Conservation (phyloP, 2,329 filamentous ascomycete genomes). For the Epichloe hybrida region DNA sequence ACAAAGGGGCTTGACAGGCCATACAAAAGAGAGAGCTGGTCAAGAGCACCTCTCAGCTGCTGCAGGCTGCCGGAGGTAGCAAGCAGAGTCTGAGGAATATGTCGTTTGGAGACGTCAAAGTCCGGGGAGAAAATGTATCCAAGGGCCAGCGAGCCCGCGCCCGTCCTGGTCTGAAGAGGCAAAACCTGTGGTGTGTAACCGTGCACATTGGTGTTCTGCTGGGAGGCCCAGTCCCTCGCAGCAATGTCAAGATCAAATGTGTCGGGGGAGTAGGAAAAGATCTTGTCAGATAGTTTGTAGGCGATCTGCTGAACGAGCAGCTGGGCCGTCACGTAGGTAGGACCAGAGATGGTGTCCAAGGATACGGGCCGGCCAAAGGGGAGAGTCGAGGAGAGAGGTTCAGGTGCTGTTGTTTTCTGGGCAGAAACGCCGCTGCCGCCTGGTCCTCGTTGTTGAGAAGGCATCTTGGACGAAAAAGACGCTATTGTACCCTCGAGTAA, state of each 20-base stretch:
- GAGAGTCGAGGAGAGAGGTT: slow-evolving; percentile 35
- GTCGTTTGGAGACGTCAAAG: slow-evolving; percentile 84
- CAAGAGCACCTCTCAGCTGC: slow-evolving; percentile 68
- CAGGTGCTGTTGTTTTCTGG: slow-evolving; percentile 17
- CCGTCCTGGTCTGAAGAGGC: slow-evolving; percentile 72
- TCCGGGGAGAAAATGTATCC: slow-evolving; percentile 98
- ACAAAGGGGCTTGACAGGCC: slow-evolving; percentile 86
- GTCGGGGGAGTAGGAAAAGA: slow-evolving; percentile 92
- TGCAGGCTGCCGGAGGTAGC: slow-evolving; percentile 73
- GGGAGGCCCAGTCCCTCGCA: slow-evolving; percentile 60
- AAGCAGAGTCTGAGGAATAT: slow-evolving; percentile 82
- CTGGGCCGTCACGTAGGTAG: slow-evolving; percentile 88
- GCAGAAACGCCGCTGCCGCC: slow-evolving; percentile 18
- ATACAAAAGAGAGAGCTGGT: slow-evolving; percentile 86
- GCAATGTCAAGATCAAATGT: slow-evolving; percentile 83
- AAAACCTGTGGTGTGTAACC: slow-evolving; percentile 68
- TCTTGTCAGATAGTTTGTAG: slow-evolving; percentile 88
- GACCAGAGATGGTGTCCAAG: slow-evolving; percentile 57
- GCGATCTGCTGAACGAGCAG: slow-evolving; percentile 91
- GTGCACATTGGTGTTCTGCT: slow-evolving; percentile 64
- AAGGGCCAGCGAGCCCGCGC: slow-evolving; percentile 80
- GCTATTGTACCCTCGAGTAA: not conserved
- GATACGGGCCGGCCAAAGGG: slow-evolving; percentile 43
- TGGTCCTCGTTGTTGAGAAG: slow-evolving; percentile 25
- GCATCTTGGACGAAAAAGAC: slow-evolving; percentile 11